Base-by-base conservation (phyloP, 805 yeast species). In the Pichia thaimueangensis region DNA sequence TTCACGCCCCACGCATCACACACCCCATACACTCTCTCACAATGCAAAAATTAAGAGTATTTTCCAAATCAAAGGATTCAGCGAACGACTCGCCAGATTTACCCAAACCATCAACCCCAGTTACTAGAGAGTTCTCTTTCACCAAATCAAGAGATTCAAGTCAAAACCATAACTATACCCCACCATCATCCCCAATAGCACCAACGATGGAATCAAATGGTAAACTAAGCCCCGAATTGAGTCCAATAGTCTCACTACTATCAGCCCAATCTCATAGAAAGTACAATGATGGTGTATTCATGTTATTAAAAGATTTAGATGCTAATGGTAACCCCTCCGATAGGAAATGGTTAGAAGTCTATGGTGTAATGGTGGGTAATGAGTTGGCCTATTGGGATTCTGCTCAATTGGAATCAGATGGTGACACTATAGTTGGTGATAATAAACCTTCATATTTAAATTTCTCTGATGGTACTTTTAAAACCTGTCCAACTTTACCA, bases 321-420 rank as follows among this genome's bases (percentile, higher is more conserved):
- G 76, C 85, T 21, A 96, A 91, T 51, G 98, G 98, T 8, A 74
- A 80, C 43, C 89, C 96, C 0, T 80, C 82, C 0, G 85, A 82
- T 38, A 70, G 97, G 35, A 73, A 74, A 54, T 93, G 98, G 98
- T 71, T 74, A 42, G 96, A 93, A 64, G 96, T 89, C 20, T 93
- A 85, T 60, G 97, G 95, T 34, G 86, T 86, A 13, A 68, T 93
- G 32, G 78, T 86, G 4, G 98, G 98, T 17, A 86, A 86, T 45
- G 95, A 91, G 55, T 67, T 93, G 47, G 94, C 97, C 0, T 76
- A 86, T 48, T 93, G 97, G 97, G 88, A 88, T 58, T 86, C 87
- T 3, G 78, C 77, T 31, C 71, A 71, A 44, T 58, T 85, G 44
- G 71, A 72, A 48, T 66, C 68, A 43, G 65, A 73, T 42, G 50